Percentiles rank a stretch among this genome's conserved stretches.
phyloP scores from a whole-genome alignment of 805 yeast species.

The Wickerhamiella azyma region DNA sequence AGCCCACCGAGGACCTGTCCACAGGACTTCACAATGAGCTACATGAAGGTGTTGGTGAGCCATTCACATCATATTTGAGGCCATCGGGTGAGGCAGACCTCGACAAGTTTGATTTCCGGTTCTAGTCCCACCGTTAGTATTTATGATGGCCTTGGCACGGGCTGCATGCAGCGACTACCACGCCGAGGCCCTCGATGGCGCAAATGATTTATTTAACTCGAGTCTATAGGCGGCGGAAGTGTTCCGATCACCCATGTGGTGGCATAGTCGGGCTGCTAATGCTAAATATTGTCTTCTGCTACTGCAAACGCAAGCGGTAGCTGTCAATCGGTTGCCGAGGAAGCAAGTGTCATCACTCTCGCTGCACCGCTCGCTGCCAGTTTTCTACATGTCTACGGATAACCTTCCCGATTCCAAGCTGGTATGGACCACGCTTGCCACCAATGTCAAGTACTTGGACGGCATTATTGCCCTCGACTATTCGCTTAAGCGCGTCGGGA shows the following conservation, averaged over 20 bases:
- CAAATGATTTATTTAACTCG: too few relatives aligned
- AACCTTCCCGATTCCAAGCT: constrained; percentile 7
- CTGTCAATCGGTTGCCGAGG: background rate
- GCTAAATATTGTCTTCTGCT: background rate
- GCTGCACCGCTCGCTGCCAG: background rate
- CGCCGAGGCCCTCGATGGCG: too few relatives aligned
- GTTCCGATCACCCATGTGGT: too few relatives aligned
- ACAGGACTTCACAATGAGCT: too few relatives aligned
- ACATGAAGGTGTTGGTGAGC: too few relatives aligned
- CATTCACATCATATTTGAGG: too few relatives aligned
- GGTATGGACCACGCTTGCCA: constrained; percentile 46
- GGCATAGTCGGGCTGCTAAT: background rate
- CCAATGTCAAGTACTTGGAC: constrained; percentile 36
- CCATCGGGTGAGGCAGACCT: constrained; percentile 2
- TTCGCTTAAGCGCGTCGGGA: constrained; percentile 31
- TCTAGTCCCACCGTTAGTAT: background rate
- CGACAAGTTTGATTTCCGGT: background rate
- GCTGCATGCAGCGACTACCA: too few relatives aligned
- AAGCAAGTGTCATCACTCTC: background rate
- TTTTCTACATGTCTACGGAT: background rate
- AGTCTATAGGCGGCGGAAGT: too few relatives aligned
- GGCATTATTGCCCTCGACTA: constrained; percentile 40
- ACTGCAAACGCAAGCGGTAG: background rate
- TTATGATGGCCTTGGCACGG: too few relatives aligned
- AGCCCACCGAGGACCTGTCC: too few relatives aligned